These are phyloP conservation scores for Cryphonectria carpinicola DNA, from an alignment of 2,329 filamentous ascomycete genomes.

Conservation along the genomic window DNA sequence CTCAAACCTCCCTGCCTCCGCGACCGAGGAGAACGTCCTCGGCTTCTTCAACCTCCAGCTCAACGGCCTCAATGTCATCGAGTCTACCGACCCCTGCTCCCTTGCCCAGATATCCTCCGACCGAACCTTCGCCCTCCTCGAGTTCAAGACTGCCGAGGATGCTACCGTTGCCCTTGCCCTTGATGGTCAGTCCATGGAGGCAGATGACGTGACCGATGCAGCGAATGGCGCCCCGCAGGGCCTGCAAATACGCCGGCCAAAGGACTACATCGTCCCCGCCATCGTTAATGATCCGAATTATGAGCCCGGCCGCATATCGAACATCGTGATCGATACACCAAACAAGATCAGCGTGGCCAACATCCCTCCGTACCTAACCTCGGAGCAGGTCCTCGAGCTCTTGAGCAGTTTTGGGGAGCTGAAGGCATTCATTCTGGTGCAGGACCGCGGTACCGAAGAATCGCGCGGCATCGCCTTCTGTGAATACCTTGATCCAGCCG, in stretches of 20 bases:
- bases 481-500: slow-evolving; percentile 80
- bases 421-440: slow-evolving; percentile 88
- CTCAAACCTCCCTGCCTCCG: slow-evolving; percentile 74
- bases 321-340: slow-evolving; percentile 83
- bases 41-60: slow-evolving; percentile 96
- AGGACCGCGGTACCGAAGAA: slow-evolving; percentile 82
- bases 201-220: slow-evolving; percentile 64
- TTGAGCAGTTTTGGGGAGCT: slow-evolving; percentile 89
- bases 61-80: slow-evolving; percentile 92
- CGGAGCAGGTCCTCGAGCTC: slow-evolving; percentile 90
- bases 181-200: slow-evolving; percentile 87
- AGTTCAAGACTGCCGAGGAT: slow-evolving; percentile 87
- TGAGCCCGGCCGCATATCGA: slow-evolving; percentile 77
- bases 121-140: slow-evolving; percentile 79
- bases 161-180: slow-evolving; percentile 89
- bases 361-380: slow-evolving; percentile 83
- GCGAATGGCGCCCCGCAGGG: slow-evolving; percentile 56
- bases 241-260: slow-evolving; percentile 81
- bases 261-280: slow-evolving; percentile 94
- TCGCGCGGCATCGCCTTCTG: slow-evolving; percentile 95
- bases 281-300: slow-evolving; percentile 73
- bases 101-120: slow-evolving; percentile 82
- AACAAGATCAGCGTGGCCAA: slow-evolving; percentile 95
- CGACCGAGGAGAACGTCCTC: slow-evolving; percentile 76
- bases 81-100: slow-evolving; percentile 81